Evolutionary conservation across 139 green algal species (phyloP).

Genomic region (Protoeuglena noctilucae): DNA sequence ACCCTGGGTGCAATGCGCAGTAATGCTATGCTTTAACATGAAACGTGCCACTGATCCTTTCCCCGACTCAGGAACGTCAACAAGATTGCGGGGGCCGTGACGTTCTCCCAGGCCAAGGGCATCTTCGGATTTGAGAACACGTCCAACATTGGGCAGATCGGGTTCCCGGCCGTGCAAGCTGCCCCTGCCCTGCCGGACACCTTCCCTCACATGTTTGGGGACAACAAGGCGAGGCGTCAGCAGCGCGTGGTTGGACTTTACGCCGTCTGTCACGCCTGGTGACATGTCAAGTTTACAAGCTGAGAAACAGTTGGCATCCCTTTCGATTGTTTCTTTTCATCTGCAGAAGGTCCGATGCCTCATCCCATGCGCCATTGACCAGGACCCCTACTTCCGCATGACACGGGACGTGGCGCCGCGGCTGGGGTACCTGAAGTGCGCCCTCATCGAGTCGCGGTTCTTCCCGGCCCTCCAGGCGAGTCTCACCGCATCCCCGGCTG

Average conservation of each 20-base stretch:
- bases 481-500: too few species aligned
- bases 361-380: conserved; percentile 73
- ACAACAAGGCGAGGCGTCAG: conserved; percentile 58
- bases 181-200: conserved; percentile 77
- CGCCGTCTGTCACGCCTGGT: too few species aligned
- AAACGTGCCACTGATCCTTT: too few species aligned
- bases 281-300: too few species aligned
- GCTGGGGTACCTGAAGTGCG: conserved; percentile 75
- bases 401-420: conserved; percentile 75
- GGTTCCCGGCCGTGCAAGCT: conserved; percentile 85
- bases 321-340: too few species aligned
- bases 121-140: conserved; percentile 78
- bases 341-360: conserved; percentile 83
- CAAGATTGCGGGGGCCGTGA: conserved; percentile 70
- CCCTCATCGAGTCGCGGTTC: conserved; percentile 80
- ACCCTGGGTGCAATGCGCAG: too few species aligned
- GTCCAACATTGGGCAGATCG: conserved; percentile 91
- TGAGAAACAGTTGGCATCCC: too few species aligned
- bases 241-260: too few species aligned
- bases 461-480: conserved; percentile 71
- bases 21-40: too few species aligned
- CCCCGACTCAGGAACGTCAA: too few species aligned
- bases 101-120: conserved; percentile 76
- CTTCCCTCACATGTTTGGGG: conserved; percentile 94
- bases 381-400: conserved; percentile 89